Percentiles rank a stretch among this genome's conserved stretches.
phyloP scores from a whole-genome alignment of 805 yeast species.

The Blastobotrys robertii region DNA sequence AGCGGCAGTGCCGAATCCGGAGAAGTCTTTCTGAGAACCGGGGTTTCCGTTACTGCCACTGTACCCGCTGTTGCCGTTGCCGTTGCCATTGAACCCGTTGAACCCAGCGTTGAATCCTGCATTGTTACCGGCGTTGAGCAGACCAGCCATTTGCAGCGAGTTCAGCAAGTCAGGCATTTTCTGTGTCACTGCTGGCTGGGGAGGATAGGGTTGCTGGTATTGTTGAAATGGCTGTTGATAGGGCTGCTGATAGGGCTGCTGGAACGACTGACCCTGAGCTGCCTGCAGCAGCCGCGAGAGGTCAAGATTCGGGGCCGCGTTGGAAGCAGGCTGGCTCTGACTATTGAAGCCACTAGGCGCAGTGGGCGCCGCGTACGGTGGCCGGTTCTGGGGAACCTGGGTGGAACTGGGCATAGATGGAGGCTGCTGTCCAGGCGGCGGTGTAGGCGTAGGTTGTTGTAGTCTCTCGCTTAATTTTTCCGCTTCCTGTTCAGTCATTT shows the following conservation, averaged over 20 bases:
- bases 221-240: slow-evolving; percentile 2
- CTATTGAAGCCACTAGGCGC: too few species aligned
- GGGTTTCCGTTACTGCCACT: too few species aligned
- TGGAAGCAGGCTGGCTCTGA: neutral
- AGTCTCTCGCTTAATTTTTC: slow-evolving; percentile 17
- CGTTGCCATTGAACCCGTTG: neutral
- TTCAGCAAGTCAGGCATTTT: slow-evolving; percentile 1
- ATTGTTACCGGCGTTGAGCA: slow-evolving; percentile 9
- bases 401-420: neutral
- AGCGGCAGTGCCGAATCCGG: neutral
- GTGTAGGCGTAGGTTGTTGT: slow-evolving; percentile 3
- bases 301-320: slow-evolving; percentile 1
- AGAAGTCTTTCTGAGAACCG: too few species aligned
- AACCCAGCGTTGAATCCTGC: too few species aligned
- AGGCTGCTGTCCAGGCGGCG: slow-evolving; percentile 2
- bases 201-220: slow-evolving; percentile 5
- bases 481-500: slow-evolving; percentile 17
- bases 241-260: neutral
- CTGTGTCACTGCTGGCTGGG: slow-evolving; percentile 1
- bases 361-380: too few species aligned
- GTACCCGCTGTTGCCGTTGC: too few species aligned
- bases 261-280: neutral
- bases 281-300: slow-evolving; percentile 2
- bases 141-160: slow-evolving; percentile 20
- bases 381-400: too few species aligned